Conservation (phyloP, 1,284 basidiomycete species). For the Pterula multifida region DNA sequence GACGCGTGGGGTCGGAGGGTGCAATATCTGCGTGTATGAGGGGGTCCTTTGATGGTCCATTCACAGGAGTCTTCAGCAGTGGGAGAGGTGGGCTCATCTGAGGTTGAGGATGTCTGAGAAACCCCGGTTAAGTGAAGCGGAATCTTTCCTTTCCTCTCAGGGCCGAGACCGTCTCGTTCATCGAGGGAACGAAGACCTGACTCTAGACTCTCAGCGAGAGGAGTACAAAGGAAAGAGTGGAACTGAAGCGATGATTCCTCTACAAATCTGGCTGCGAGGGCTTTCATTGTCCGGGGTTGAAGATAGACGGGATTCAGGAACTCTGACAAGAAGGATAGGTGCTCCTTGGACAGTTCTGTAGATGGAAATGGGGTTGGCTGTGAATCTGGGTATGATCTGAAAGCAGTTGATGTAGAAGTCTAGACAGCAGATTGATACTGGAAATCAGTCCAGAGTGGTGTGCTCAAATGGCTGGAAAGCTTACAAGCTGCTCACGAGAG, state of each 20-base stretch:
- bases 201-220: conserved; percentile 60
- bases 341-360: conserved; percentile 42
- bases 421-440: conserved; percentile 14
- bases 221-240: conserved; percentile 70
- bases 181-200: conserved; percentile 57
- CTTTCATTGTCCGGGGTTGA: conserved; percentile 68
- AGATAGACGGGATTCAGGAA: conserved; percentile 92
- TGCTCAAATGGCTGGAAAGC: conserved; percentile 16
- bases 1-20: conserved; percentile 31
- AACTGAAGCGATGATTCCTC: conserved; percentile 85
- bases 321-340: conserved; percentile 61
- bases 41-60: conserved; percentile 79
- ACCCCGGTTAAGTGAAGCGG: conserved; percentile 43
- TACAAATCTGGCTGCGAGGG: conserved; percentile 75
- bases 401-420: conserved; percentile 51
- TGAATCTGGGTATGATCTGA: conserved; percentile 42
- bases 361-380: conserved; percentile 8
- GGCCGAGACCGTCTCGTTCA: conserved; percentile 52
- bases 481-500: conserved; percentile 71
- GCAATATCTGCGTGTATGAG: conserved; percentile 91
- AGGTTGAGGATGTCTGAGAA: conserved; percentile 14
- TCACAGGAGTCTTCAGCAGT: conserved; percentile 35
- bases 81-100: conserved; percentile 3
- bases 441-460: background rate
- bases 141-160: conserved; percentile 36